These are phyloP conservation scores for Stemphylium beticola DNA, from an alignment of 2,329 filamentous ascomycete genomes.

Conservation along the genomic window DNA sequence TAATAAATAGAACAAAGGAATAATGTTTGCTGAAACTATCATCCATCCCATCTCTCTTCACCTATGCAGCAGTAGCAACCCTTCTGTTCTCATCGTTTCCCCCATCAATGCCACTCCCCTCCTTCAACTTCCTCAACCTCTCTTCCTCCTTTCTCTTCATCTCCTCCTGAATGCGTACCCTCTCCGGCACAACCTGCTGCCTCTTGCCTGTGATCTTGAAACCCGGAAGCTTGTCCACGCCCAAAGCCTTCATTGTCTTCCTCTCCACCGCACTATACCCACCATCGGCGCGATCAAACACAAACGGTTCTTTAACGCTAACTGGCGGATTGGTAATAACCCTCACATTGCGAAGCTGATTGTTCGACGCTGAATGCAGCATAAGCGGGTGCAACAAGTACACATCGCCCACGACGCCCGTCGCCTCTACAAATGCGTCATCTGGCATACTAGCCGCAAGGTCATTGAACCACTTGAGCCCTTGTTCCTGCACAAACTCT, in stretches of 20 bases:
- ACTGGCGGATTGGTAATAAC: conserved; percentile 65
- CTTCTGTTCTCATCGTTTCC: background rate
- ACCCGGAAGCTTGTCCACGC: conserved; percentile 55
- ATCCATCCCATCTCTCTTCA: too few species aligned
- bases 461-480: conserved; percentile 55
- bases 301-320: conserved; percentile 58
- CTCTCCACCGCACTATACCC: conserved; percentile 63
- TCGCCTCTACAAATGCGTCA: conserved; percentile 60
- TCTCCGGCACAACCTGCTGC: conserved; percentile 59
- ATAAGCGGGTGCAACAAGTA: conserved; percentile 67
- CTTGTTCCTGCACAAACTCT: conserved; percentile 52
- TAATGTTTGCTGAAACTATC: background rate
- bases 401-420: conserved; percentile 62
- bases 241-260: conserved; percentile 60
- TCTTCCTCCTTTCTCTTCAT: conserved; percentile 59
- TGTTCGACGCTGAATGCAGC: conserved; percentile 62
- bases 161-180: conserved; percentile 55
- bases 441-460: conserved; percentile 45
- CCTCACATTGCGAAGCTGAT: conserved; percentile 55
- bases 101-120: conserved; percentile 18
- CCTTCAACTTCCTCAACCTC: conserved; percentile 49
- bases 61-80: conserved; percentile 6
- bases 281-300: conserved; percentile 58
- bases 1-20: background rate
- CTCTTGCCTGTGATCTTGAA: conserved; percentile 61